phyloP scores from a whole-genome alignment of 1,284 basidiomycete species.

The Moesziomyces parantarcticus region DNA sequence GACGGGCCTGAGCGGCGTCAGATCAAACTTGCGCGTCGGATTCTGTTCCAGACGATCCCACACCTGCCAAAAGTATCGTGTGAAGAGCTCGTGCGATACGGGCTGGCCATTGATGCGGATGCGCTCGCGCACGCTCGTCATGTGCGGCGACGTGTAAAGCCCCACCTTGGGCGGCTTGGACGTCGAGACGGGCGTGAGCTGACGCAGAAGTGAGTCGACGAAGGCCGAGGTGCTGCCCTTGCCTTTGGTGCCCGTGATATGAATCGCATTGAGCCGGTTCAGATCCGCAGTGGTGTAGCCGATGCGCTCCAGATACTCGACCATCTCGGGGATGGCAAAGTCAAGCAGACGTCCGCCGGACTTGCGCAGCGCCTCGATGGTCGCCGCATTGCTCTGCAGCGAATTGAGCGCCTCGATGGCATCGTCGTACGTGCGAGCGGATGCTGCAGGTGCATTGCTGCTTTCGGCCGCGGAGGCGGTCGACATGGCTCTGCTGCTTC shows the following conservation, averaged over 20 bases:
- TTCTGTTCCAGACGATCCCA: conserved; percentile 89
- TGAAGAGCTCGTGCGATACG: conserved; percentile 86
- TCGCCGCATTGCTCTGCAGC: conserved; percentile 92
- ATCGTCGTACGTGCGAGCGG: conserved; percentile 70
- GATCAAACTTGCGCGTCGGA: conserved; percentile 45
- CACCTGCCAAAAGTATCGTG: conserved; percentile 93
- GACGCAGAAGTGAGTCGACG: conserved; percentile 64
- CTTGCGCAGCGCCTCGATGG: conserved; percentile 83
- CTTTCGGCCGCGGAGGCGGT: neutral
- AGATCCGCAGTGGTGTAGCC: conserved; percentile 84
- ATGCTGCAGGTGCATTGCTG: conserved; percentile 4
- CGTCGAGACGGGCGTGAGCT: conserved; percentile 42
- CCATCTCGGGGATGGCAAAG: conserved; percentile 85
- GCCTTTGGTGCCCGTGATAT: conserved; percentile 98
- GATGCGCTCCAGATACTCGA: conserved; percentile 87
- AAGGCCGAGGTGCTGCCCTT: conserved; percentile 98
- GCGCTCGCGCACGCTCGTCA: conserved; percentile 93
- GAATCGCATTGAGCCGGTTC: conserved; percentile 89
- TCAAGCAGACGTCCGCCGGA: conserved; percentile 77
- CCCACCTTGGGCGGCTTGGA: conserved; percentile 70
- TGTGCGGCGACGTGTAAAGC: conserved; percentile 95
- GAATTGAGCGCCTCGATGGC: conserved; percentile 89
- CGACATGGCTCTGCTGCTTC: conserved; percentile 13
- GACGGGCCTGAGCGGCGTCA: conserved; percentile 80
- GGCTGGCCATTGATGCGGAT: conserved; percentile 93